Percentiles rank a stretch among this genome's conserved stretches.
These are phyloP conservation scores for Neoboletus subvelutipes DNA, from an alignment of 768 basidiomycete genomes.

Conservation along the genomic window DNA sequence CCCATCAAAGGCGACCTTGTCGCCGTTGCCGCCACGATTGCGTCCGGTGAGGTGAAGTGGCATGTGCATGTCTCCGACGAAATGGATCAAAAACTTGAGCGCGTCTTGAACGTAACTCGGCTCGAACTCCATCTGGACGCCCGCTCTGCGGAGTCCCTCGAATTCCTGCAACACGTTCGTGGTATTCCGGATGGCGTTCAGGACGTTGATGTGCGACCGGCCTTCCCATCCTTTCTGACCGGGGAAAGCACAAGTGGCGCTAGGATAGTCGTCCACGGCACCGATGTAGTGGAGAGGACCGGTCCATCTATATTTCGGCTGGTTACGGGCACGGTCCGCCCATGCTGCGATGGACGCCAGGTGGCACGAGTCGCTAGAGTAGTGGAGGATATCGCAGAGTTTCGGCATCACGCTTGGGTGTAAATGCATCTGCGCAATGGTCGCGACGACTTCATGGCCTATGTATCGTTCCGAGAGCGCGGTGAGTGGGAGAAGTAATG, in stretches of 20 bases:
- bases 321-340: constrained; percentile 72
- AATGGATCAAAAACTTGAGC: constrained; percentile 91
- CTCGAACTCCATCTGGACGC: constrained; percentile 13
- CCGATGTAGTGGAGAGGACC: constrained; percentile 74
- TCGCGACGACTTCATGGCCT: constrained; percentile 93
- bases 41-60: constrained; percentile 90
- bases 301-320: constrained; percentile 63
- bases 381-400: constrained; percentile 69
- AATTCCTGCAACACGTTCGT: constrained; percentile 60
- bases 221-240: constrained; percentile 76
- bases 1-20: constrained; percentile 71
- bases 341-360: constrained; percentile 83
- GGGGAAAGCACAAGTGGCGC: constrained; percentile 72
- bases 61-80: constrained; percentile 90
- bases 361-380: constrained; percentile 58
- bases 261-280: constrained; percentile 74
- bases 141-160: constrained; percentile 23
- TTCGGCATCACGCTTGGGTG: constrained; percentile 66
- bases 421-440: constrained; percentile 91
- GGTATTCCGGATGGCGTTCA: constrained; percentile 77
- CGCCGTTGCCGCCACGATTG: constrained; percentile 84
- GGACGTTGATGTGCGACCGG: constrained; percentile 56
- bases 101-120: constrained; percentile 63
- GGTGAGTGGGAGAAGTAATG: neutral
- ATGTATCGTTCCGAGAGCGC: neutral